phyloP scores from a whole-genome alignment of 2,329 filamentous ascomycete genomes.

The Periconia digitata region DNA sequence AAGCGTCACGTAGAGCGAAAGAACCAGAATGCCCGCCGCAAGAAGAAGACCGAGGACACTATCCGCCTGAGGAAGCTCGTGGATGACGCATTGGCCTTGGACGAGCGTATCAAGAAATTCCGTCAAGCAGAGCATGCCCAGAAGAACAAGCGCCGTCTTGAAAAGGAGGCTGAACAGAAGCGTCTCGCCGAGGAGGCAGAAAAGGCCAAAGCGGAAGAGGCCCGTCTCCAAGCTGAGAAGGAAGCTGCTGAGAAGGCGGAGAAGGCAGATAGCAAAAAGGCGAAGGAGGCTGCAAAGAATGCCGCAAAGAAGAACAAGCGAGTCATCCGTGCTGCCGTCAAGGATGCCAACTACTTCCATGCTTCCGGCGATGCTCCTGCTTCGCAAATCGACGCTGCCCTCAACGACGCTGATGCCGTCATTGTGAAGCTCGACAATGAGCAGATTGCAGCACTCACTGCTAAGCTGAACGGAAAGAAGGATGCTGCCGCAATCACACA shows the following conservation, averaged over 20 bases:
- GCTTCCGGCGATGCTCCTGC: conserved; percentile 68
- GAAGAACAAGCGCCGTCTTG: conserved; percentile 93
- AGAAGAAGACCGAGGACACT: conserved; percentile 99
- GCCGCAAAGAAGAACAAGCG: conserved; percentile 99
- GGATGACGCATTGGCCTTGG: conserved; percentile 78
- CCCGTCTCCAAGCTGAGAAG: conserved; percentile 75
- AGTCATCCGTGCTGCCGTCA: conserved; percentile 88
- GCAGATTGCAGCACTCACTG: conserved; percentile 81
- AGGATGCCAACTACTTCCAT: conserved; percentile 97
- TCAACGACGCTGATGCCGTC: conserved; percentile 82
- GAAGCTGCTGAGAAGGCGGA: conserved; percentile 85
- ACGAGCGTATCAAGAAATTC: conserved; percentile 98
- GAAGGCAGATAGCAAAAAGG: conserved; percentile 86
- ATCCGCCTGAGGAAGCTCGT: conserved; percentile 85
- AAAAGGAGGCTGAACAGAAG: conserved; percentile 90
- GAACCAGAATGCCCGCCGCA: conserved; percentile 95
- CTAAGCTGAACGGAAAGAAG: conserved; percentile 76
- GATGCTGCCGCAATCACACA: conserved; percentile 82
- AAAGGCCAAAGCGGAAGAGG: conserved; percentile 81
- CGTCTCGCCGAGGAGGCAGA: conserved; percentile 81
- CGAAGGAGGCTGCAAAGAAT: conserved; percentile 97
- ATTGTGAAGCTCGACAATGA: conserved; percentile 88
- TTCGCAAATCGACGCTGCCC: conserved; percentile 76
- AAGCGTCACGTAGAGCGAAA: conserved; percentile 98
- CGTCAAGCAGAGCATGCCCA: conserved; percentile 84